phyloP scores from a whole-genome alignment of 139 green algal genomes.

The Choricystis sp. region DNA sequence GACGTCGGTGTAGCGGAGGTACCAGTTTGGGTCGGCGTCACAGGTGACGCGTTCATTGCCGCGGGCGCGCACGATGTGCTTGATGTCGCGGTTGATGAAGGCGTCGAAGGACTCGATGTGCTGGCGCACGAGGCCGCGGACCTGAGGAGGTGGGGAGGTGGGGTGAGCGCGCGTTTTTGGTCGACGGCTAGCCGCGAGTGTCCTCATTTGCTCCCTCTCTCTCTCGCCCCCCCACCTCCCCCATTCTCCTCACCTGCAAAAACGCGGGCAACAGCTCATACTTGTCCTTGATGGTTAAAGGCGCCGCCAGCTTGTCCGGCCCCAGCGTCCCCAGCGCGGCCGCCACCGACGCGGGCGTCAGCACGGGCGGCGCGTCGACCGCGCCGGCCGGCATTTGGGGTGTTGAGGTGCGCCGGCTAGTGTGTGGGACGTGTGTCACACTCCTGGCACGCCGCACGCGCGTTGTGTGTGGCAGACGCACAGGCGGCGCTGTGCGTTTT shows the following conservation, averaged over 20 bases:
- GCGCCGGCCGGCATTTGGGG: too few species aligned
- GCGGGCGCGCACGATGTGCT: conserved; percentile 90
- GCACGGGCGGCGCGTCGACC: background rate
- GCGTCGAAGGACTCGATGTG: conserved; percentile 98
- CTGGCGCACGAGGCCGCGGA: conserved; percentile 76
- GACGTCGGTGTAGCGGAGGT: conserved; percentile 88
- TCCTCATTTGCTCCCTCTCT: too few species aligned
- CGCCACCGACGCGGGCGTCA: background rate
- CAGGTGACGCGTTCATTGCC: conserved; percentile 87
- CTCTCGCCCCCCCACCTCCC: too few species aligned
- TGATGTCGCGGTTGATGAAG: conserved; percentile 91
- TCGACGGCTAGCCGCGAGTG: too few species aligned
- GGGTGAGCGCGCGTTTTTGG: background rate
- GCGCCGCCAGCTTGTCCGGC: conserved; percentile 41
- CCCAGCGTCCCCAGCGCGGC: conserved; percentile 21
- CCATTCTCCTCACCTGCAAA: conserved; percentile 55
- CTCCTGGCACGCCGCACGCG: background rate
- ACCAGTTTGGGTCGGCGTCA: conserved; percentile 95
- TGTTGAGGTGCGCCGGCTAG: too few species aligned
- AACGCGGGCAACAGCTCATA: conserved; percentile 89
- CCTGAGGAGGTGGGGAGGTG: conserved; percentile 4
- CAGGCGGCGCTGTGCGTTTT: too few species aligned
- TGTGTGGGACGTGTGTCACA: too few species aligned
- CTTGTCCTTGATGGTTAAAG: conserved; percentile 77
- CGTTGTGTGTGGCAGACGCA: background rate